Evolutionary conservation across 2,329 filamentous ascomycete species (phyloP).

Genomic region (Trichoderma sp.): DNA sequence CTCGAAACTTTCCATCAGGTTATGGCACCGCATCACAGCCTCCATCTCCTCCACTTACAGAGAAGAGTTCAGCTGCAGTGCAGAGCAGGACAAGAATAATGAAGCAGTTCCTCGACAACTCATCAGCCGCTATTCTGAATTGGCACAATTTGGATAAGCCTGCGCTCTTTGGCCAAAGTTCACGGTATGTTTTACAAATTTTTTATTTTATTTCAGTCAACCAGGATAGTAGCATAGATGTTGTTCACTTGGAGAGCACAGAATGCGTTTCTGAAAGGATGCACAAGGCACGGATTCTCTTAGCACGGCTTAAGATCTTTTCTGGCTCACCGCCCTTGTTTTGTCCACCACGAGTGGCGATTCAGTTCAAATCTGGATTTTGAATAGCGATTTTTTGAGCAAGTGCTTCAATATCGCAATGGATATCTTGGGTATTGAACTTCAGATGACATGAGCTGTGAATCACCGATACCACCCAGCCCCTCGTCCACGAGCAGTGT

Average conservation of each 20-base stretch:
- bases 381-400: neutral
- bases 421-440: neutral
- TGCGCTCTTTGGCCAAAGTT: neutral
- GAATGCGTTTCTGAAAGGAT: neutral
- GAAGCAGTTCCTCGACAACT: constrained; percentile 26
- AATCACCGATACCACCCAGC: constrained; percentile 10
- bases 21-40: constrained; percentile 12
- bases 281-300: neutral
- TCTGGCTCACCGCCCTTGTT: neutral
- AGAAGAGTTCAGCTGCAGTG: neutral
- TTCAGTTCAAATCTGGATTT: neutral
- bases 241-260: neutral
- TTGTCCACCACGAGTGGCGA: neutral
- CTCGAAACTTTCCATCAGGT: constrained; percentile 27
- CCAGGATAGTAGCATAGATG: neutral
- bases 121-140: constrained; percentile 34
- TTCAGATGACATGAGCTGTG: neutral
- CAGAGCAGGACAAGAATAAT: neutral
- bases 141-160: neutral
- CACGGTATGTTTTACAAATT: neutral
- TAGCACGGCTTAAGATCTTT: neutral
- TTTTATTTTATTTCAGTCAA: neutral
- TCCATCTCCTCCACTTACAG: constrained; percentile 1
- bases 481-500: neutral
- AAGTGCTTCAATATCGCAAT: neutral